Evolutionary conservation across 2,329 filamentous ascomycete genomes (phyloP).

Genomic region (Claviceps monticola): DNA sequence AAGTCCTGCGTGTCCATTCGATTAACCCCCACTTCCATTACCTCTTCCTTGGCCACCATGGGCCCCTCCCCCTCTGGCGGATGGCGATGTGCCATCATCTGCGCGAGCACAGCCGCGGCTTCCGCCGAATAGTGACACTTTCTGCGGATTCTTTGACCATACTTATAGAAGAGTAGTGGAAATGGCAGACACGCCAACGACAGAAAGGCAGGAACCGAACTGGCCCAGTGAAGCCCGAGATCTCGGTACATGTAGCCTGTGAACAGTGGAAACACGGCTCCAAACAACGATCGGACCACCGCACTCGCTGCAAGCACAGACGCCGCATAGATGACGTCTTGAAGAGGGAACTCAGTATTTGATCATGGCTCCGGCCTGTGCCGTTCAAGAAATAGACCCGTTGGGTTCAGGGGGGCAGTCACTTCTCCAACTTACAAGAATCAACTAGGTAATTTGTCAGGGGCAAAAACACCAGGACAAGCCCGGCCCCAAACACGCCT

Average conservation of each 20-base stretch:
- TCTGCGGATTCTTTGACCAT: conserved; percentile 47
- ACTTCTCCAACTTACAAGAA: conserved; percentile 24
- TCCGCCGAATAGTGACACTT: conserved; percentile 58
- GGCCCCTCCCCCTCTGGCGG: conserved; percentile 15
- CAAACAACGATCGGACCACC: conserved; percentile 58
- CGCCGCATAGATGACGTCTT: conserved; percentile 60
- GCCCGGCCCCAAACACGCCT: conserved; percentile 37
- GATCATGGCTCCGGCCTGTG: neutral
- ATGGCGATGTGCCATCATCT: conserved; percentile 22
- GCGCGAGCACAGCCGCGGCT: conserved; percentile 45
- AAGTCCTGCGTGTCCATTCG: neutral
- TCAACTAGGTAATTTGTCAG: conserved; percentile 57
- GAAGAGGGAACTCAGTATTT: neutral
- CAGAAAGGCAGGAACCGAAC: conserved; percentile 59
- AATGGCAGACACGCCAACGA: conserved; percentile 58
- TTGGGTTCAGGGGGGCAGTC: no score
- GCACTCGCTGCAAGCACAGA: conserved; percentile 61
- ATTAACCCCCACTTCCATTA: conserved; percentile 10
- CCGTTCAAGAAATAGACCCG: no score
- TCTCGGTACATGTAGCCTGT: conserved; percentile 43
- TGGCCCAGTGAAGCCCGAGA: conserved; percentile 64
- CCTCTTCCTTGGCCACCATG: conserved; percentile 11
- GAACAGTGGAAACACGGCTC: conserved; percentile 60
- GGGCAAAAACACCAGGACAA: conserved; percentile 52
- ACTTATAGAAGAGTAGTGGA: conserved; percentile 64